Evolutionary conservation across 495 filamentous ascomycete species (phyloP).

Genomic region (Podospora fimiseda): DNA sequence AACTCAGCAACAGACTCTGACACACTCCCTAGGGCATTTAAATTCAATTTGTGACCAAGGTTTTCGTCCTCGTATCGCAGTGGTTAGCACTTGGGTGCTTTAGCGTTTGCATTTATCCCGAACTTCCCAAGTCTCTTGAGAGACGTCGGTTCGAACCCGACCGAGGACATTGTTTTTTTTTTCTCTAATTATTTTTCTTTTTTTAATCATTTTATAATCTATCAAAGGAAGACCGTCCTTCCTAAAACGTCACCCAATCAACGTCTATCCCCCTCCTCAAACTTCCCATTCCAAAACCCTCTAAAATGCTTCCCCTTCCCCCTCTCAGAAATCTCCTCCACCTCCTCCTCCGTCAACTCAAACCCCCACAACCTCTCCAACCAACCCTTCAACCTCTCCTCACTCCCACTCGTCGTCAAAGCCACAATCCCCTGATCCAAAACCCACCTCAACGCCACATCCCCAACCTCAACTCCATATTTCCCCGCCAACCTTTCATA

Average conservation of each 20-base stretch:
- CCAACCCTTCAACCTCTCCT: constrained; percentile 62
- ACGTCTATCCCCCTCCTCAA: constrained; percentile 53
- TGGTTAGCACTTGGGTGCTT: no score
- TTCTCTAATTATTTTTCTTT: no score
- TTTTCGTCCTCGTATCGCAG: no score
- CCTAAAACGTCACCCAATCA: constrained; percentile 14
- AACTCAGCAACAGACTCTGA: no score
- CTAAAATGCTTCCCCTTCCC: constrained; percentile 65
- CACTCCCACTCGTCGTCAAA: constrained; percentile 70
- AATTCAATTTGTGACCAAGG: no score
- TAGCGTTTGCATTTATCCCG: no score
- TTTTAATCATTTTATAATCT: no score
- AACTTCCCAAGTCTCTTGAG: no score
- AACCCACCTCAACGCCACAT: constrained; percentile 70
- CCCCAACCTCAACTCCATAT: constrained; percentile 65
- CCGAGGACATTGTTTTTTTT: no score
- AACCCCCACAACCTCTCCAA: constrained; percentile 54
- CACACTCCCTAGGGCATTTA: no score
- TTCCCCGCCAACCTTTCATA: constrained; percentile 60
- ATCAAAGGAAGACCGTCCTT: no score
- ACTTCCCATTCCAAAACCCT: constrained; percentile 59
- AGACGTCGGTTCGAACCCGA: no score
- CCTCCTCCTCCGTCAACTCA: constrained; percentile 64
- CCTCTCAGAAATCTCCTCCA: constrained; percentile 54
- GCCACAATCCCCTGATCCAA: constrained; percentile 73